Evolutionary conservation across 768 basidiomycete genomes (phyloP), one percentile per base, ranked within the genome.

Genomic region (Gloeophyllum trabeum): DNA sequence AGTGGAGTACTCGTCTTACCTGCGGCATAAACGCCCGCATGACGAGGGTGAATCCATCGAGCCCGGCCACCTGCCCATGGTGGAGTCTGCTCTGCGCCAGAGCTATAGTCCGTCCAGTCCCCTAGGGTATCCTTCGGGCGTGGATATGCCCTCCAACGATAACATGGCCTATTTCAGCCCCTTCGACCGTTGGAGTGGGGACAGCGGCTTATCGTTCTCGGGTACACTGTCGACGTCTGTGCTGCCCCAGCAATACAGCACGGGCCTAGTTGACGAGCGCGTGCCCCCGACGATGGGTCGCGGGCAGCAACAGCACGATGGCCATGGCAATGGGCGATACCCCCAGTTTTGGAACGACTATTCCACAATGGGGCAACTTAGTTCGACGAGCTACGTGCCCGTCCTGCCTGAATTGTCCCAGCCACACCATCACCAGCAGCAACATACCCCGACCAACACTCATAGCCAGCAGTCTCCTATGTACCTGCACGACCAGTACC

Each of bases 221-320:
- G 66, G 66, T 4, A 65, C 71, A 35, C 51, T 85, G 34, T 80
- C 83, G 18, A 85, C 83, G 14, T 79, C 81, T 1, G 80, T 81
- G 20, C 67, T 86, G 34, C 80, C 83, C 0, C 81, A 83, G 48
- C 63, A 79, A 50, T 86, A 83, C 54, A 84, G 80, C 59, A 82
- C 82, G 3, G 82, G 81, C 0, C 60, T 84, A 37, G 66, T 73
- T 2, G 78, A 77, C 46, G 73, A 74, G 30, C 63, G 68, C 26
- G 41, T 25, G 35, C 41, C 24, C 24, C 21, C 36, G 26, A 22
- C 30, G 40, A 35, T 12, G 26, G 18, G 34, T 28, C 16, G 41
- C n/a, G 19, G 39, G 40, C 18, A 38, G 25, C 25, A 16, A 23
- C 24, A 32, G 39, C 20, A 18, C 47, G 35, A 40, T 42, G 16